These are phyloP conservation scores for Pugionium dolabratum DNA, from an alignment of 345 rosid species.

Conservation along the genomic window DNA sequence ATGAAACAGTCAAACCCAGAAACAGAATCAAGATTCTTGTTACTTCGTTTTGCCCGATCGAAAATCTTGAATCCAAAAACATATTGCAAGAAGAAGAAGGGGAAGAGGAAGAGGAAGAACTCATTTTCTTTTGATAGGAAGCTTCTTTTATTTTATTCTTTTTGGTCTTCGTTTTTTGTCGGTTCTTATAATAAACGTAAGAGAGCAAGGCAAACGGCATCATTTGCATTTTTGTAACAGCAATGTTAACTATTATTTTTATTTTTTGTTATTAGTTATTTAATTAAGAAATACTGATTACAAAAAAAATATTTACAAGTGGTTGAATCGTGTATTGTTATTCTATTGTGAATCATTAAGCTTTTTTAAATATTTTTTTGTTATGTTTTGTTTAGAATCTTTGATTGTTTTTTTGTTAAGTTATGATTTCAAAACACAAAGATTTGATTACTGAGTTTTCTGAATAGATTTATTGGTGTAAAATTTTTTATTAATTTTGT, in stretches of 20 bases:
- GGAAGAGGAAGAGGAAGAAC: slow-evolving; percentile 29
- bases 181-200: slow-evolving; percentile 35
- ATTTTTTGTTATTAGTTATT: background rate
- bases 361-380: too few relatives aligned
- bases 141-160: background rate
- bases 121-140: slow-evolving; percentile 11
- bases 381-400: too few relatives aligned
- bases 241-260: background rate
- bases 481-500: too few relatives aligned
- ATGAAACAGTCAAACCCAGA: slow-evolving; percentile 40
- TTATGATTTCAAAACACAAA: too few relatives aligned
- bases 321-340: slow-evolving; percentile 31
- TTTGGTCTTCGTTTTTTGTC: slow-evolving; percentile 31
- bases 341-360: slow-evolving; percentile 2
- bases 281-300: background rate
- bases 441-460: too few relatives aligned
- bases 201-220: slow-evolving; percentile 29
- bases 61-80: slow-evolving; percentile 23
- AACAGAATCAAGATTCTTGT: slow-evolving; percentile 40
- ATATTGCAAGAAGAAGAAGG: slow-evolving; percentile 31
- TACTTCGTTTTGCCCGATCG: slow-evolving; percentile 28
- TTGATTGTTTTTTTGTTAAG: too few relatives aligned
- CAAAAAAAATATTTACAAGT: slow-evolving; percentile 22
- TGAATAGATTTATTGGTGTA: too few relatives aligned
- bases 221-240: slow-evolving; percentile 26